Percentiles rank a stretch among this genome's conserved stretches.
Conservation (phyloP, 2,329 filamentous ascomycete genomes). For the Aspergillus phoenicis region DNA sequence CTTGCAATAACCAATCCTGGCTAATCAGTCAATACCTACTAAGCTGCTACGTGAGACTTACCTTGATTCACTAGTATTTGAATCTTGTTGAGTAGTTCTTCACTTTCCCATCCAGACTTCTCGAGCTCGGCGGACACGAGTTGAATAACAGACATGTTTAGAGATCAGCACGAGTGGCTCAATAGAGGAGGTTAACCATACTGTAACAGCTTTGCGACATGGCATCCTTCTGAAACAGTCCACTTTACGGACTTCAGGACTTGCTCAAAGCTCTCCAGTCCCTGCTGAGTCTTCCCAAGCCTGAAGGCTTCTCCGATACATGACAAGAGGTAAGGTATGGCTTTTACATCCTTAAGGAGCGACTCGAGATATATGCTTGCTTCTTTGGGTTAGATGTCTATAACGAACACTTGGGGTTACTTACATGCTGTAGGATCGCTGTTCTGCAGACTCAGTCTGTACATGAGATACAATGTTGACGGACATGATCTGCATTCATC, state of each 20-base stretch:
- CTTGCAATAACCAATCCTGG: conserved; percentile 37
- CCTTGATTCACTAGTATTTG: conserved; percentile 59
- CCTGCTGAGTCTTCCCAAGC: conserved; percentile 62
- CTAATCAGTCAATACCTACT: neutral
- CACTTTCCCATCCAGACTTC: conserved; percentile 26
- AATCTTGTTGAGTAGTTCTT: conserved; percentile 49
- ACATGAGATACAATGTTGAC: conserved; percentile 73
- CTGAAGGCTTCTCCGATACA: conserved; percentile 77
- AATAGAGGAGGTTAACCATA: conserved; percentile 42
- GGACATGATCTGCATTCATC: conserved; percentile 60
- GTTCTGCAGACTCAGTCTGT: conserved; percentile 67
- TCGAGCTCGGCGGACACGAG: conserved; percentile 50
- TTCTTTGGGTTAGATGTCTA: conserved; percentile 49
- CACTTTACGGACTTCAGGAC: conserved; percentile 61
- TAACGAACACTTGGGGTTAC: conserved; percentile 23
- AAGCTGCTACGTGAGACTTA: conserved; percentile 25
- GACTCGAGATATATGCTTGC: conserved; percentile 60
- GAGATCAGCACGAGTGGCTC: conserved; percentile 15
- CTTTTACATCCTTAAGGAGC: conserved; percentile 58
- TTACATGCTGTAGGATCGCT: conserved; percentile 58
- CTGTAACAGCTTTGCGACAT: conserved; percentile 66
- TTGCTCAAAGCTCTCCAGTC: conserved; percentile 61
- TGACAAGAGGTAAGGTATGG: conserved; percentile 71
- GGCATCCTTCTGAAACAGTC: conserved; percentile 51
- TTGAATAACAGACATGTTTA: conserved; percentile 45